These are phyloP conservation scores for Curvularia hawaiiensis DNA, from an alignment of 2,329 filamentous ascomycete species.

Conservation along the genomic window DNA sequence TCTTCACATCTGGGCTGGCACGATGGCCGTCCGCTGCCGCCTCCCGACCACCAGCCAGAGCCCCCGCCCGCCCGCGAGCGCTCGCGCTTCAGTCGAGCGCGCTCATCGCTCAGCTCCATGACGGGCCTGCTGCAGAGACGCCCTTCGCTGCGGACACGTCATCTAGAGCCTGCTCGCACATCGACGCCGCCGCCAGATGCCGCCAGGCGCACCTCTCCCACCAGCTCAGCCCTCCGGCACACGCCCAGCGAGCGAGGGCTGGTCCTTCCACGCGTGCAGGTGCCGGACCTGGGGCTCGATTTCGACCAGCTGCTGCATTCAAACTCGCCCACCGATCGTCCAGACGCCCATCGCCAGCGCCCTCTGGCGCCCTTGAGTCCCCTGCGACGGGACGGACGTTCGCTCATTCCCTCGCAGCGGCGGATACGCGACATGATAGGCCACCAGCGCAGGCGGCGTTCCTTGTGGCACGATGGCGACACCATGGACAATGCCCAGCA, in stretches of 20 bases:
- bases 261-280: slow-evolving; percentile 39
- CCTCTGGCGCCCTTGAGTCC: slow-evolving; percentile 25
- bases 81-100: slow-evolving; percentile 43
- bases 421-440: slow-evolving; percentile 51
- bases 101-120: slow-evolving; percentile 45
- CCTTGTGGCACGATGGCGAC: slow-evolving; percentile 47
- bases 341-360: slow-evolving; percentile 26
- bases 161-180: slow-evolving; percentile 20
- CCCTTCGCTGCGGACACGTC: slow-evolving; percentile 27
- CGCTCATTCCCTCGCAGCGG: slow-evolving; percentile 44
- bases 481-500: slow-evolving; percentile 35
- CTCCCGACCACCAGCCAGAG: slow-evolving; percentile 10
- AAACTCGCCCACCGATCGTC: slow-evolving; percentile 24
- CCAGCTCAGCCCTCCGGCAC: slow-evolving; percentile 29
- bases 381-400: slow-evolving; percentile 37
- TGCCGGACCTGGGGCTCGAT: slow-evolving; percentile 47
- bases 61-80: slow-evolving; percentile 29
- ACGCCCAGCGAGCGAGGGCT: slow-evolving; percentile 38
- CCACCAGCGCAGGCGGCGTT: slow-evolving; percentile 57
- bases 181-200: slow-evolving; percentile 18
- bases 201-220: slow-evolving; percentile 22
- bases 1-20: slow-evolving; percentile 35
- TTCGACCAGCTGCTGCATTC: slow-evolving; percentile 42
- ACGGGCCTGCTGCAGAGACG: slow-evolving; percentile 39
- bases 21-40: slow-evolving; percentile 40